Evolutionary conservation across 148 eudicot genomes (phyloP).

Genomic region (Rhododendron vialii): DNA sequence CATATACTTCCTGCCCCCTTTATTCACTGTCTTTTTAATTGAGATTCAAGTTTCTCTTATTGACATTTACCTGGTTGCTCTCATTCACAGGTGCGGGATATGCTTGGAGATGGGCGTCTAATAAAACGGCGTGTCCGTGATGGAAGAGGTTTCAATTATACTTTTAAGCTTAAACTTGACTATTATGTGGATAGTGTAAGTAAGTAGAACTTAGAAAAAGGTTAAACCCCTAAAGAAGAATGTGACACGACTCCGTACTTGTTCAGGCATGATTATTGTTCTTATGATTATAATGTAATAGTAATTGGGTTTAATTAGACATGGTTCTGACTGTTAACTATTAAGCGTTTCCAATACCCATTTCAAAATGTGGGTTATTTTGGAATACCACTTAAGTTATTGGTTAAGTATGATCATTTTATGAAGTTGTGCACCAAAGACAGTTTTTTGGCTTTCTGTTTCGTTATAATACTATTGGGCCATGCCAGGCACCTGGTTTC

Average conservation of each 20-base stretch:
- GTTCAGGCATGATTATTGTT: not conserved
- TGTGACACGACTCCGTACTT: not conserved
- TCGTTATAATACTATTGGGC: not conserved
- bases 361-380: not conserved
- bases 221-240: not conserved
- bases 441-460: not conserved
- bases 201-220: not conserved
- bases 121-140: slow-evolving; percentile 90
- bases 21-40: not conserved
- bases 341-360: not conserved
- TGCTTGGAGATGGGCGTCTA: slow-evolving; percentile 98
- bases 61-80: slow-evolving; percentile 3
- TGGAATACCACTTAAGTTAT: not conserved
- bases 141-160: slow-evolving; percentile 65
- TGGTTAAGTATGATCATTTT: not conserved
- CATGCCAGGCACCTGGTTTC: not conserved
- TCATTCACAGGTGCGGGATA: slow-evolving; percentile 74
- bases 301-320: not conserved
- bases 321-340: not conserved
- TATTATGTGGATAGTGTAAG: not conserved
- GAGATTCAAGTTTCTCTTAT: not conserved
- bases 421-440: not conserved
- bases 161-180: not conserved
- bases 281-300: not conserved
- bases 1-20: not conserved